Evolutionary conservation across 148 eudicot genomes (phyloP).

Genomic region (Agrostemma githago): DNA sequence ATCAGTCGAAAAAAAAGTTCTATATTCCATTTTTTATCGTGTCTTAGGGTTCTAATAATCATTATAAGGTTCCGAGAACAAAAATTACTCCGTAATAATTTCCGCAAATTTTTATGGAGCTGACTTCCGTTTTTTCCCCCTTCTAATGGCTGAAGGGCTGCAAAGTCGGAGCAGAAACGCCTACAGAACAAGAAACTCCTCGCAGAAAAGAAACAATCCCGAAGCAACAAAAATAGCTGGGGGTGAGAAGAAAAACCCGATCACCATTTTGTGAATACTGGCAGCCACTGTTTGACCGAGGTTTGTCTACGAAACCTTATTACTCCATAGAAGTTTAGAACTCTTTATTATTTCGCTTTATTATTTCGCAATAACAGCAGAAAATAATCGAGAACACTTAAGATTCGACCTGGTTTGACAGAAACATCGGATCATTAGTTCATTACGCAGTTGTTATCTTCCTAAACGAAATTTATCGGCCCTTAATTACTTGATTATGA

Average conservation of each 20-base stretch:
- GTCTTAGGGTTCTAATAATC: too few species aligned
- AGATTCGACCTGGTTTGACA: conserved; percentile 14
- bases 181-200: conserved; percentile 63
- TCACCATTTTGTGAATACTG: not conserved
- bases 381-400: not conserved
- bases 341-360: too few species aligned
- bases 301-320: conserved; percentile 2
- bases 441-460: not conserved
- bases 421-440: not conserved
- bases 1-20: too few species aligned
- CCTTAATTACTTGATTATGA: conserved; percentile 5
- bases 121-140: conserved; percentile 3
- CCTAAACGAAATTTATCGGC: conserved; percentile 5
- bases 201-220: conserved; percentile 60
- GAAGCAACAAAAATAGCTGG: conserved; percentile 67
- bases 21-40: too few species aligned
- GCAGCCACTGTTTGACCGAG: conserved; percentile 1
- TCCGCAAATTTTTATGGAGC: not conserved
- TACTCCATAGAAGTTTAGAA: too few species aligned
- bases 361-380: not conserved
- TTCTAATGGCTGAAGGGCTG: conserved; percentile 45
- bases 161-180: conserved; percentile 62
- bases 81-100: not conserved
- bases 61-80: too few species aligned
- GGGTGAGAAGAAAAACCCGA: conserved; percentile 29